Conservation (phyloP, 192 early-diverging fungal species). For the Entophlyctis luteolus region DNA sequence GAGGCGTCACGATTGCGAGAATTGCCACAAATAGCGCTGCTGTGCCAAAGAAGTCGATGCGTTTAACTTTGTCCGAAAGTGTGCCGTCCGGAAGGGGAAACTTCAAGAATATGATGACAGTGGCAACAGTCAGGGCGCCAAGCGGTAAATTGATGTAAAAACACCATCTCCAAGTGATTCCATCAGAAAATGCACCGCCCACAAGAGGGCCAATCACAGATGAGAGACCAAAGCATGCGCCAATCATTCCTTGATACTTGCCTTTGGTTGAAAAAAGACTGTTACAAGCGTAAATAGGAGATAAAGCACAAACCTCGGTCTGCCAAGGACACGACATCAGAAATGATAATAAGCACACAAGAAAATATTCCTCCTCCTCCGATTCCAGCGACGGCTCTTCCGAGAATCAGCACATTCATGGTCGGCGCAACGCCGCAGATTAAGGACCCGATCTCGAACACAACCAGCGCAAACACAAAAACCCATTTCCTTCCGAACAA, state of each 20-base stretch:
- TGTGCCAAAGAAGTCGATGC: conserved; percentile 60
- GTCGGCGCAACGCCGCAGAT: conserved; percentile 17
- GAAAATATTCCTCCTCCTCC: conserved; percentile 11
- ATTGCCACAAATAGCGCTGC: conserved; percentile 41
- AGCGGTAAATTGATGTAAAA: conserved; percentile 78
- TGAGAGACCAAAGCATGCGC: conserved; percentile 67
- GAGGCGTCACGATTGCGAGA: conserved; percentile 57
- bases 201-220: conserved; percentile 72
- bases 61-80: conserved; percentile 45
- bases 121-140: conserved; percentile 53
- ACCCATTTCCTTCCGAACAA: conserved; percentile 80
- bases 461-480: conserved; percentile 15
- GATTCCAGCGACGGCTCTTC: conserved; percentile 41
- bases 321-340: conserved; percentile 30
- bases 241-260: conserved; percentile 72
- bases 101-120: conserved; percentile 51
- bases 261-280: neutral
- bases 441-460: conserved; percentile 26
- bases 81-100: conserved; percentile 48
- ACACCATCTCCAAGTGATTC: conserved; percentile 37
- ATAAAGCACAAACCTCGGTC: conserved; percentile 50
- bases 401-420: conserved; percentile 54
- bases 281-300: neutral
- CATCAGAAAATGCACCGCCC: conserved; percentile 74
- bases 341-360: neutral